Conservation (phyloP, 2,329 filamentous ascomycete genomes). For the Knufia petricola region DNA sequence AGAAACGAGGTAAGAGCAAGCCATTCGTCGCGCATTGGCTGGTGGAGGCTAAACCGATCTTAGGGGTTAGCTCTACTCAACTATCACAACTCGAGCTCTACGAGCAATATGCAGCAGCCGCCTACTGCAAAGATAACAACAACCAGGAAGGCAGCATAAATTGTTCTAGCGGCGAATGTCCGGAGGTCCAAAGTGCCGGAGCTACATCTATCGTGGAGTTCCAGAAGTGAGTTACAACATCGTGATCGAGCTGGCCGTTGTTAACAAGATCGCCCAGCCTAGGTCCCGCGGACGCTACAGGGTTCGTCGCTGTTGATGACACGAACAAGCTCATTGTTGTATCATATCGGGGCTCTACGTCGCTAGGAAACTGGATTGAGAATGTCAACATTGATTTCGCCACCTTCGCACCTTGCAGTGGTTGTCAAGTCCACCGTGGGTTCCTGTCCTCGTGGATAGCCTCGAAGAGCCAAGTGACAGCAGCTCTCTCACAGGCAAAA, state of each 20-base stretch:
- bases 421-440: conserved; percentile 36
- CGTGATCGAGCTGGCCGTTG: not conserved
- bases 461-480: conserved; percentile 30
- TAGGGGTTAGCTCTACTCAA: conserved; percentile 14
- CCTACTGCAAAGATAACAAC: conserved; percentile 44
- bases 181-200: conserved; percentile 37
- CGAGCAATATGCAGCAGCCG: conserved; percentile 44
- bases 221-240: conserved; percentile 34
- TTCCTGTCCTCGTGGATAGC: conserved; percentile 40
- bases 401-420: conserved; percentile 33
- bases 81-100: conserved; percentile 38
- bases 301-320: conserved; percentile 38
- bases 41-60: not conserved
- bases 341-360: conserved; percentile 28
- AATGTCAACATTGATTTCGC: conserved; percentile 24
- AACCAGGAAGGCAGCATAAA: conserved; percentile 33
- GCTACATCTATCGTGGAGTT: conserved; percentile 41
- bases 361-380: conserved; percentile 25
- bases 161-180: conserved; percentile 40
- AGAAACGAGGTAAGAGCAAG: conserved; percentile 3
- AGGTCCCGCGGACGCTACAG: conserved; percentile 33
- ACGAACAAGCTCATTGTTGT: conserved; percentile 32
- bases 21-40: not conserved
- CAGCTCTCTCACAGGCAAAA: conserved; percentile 29
- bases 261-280: conserved; percentile 22